Conservation (phyloP, 2,329 filamentous ascomycete genomes). For the Aureobasidium sp. region DNA sequence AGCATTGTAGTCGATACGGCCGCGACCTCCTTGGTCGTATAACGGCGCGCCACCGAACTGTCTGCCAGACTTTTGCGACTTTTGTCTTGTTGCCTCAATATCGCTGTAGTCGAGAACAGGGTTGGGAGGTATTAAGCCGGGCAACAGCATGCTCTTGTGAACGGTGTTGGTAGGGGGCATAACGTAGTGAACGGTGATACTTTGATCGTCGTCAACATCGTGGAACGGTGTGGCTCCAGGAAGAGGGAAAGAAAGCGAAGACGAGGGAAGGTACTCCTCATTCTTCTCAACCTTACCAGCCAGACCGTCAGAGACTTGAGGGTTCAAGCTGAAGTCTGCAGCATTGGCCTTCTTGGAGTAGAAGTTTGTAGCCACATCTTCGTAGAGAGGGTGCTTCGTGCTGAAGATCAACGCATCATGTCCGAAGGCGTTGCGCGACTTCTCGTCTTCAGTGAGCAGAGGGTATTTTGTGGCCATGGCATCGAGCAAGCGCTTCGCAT, state of each 20-base stretch:
- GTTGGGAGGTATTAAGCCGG: slow-evolving; percentile 65
- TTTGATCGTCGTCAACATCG: slow-evolving; percentile 74
- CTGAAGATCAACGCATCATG: slow-evolving; percentile 78
- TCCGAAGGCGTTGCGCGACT: slow-evolving; percentile 68
- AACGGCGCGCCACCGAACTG: slow-evolving; percentile 61
- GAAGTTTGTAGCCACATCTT: slow-evolving; percentile 74
- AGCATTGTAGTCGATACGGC: slow-evolving; percentile 17
- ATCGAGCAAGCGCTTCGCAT: slow-evolving; percentile 73
- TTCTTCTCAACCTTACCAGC: slow-evolving; percentile 76
- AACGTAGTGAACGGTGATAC: slow-evolving; percentile 80
- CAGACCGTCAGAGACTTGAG: slow-evolving; percentile 66
- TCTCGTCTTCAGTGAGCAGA: slow-evolving; percentile 66
- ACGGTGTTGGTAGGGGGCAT: slow-evolving; percentile 63
- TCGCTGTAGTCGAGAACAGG: slow-evolving; percentile 68
- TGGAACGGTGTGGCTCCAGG: slow-evolving; percentile 57
- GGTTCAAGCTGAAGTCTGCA: slow-evolving; percentile 62
- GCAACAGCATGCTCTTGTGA: slow-evolving; percentile 91
- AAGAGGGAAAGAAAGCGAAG: slow-evolving; percentile 69
- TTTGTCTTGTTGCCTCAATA: slow-evolving; percentile 61
- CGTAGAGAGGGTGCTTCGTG: slow-evolving; percentile 75
- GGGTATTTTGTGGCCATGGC: slow-evolving; percentile 81
- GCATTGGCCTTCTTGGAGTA: slow-evolving; percentile 80
- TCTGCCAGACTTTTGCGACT: slow-evolving; percentile 58
- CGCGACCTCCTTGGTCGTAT: slow-evolving; percentile 36
- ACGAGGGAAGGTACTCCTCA: slow-evolving; percentile 75